These are phyloP conservation scores for Sistotremastrum suecicum DNA, from an alignment of 768 basidiomycete genomes.

Conservation along the genomic window DNA sequence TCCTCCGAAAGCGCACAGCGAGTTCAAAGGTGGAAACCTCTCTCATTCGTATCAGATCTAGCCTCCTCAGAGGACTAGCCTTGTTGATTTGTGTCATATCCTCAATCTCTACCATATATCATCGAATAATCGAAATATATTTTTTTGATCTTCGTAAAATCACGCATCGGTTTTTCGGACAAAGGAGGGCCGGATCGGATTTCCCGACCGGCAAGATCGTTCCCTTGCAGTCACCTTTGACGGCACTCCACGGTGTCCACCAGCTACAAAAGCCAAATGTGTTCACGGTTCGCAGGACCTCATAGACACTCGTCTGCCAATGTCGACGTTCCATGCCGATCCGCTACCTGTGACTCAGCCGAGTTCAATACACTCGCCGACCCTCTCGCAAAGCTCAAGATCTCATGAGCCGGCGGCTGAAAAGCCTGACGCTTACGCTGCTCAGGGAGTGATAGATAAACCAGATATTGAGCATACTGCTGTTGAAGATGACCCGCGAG, in stretches of 20 bases:
- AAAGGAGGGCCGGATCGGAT: too few species aligned
- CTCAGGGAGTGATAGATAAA: background rate
- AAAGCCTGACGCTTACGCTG: background rate
- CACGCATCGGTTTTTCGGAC: too few species aligned
- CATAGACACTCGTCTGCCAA: too few species aligned
- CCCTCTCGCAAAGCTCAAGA: background rate
- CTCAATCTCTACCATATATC: too few species aligned
- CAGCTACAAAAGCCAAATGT: too few species aligned
- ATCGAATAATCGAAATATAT: too few species aligned
- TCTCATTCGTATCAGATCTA: constrained; percentile 40
- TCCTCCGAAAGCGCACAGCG: constrained; percentile 49
- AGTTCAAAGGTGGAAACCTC: constrained; percentile 55
- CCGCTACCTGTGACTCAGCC: background rate
- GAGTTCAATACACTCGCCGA: background rate
- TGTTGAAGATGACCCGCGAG: constrained; percentile 47
- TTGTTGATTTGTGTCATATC: too few species aligned
- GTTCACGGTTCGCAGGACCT: too few species aligned
- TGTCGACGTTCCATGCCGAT: background rate
- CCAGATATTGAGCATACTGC: constrained; percentile 23
- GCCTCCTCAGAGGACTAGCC: background rate
- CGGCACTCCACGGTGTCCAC: too few species aligned
- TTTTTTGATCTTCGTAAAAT: too few species aligned
- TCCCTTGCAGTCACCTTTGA: too few species aligned
- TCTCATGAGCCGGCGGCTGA: background rate
- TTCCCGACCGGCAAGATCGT: too few species aligned